Conservation (phyloP, 2,329 filamentous ascomycete species). For the Scedosporium apiospermum region DNA sequence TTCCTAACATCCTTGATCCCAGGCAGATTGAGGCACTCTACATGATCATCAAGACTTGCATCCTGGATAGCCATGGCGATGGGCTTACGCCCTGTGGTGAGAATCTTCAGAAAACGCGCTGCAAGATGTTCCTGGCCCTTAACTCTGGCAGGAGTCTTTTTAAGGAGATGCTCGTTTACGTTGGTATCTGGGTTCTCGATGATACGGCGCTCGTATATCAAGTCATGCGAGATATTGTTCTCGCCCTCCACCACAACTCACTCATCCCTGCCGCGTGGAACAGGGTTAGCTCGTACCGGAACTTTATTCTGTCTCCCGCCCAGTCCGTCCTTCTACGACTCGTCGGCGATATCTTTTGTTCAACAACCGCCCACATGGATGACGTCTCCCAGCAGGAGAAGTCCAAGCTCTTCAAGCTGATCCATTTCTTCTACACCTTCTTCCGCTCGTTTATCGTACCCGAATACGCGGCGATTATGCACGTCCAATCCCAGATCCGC, state of each 20-base stretch:
- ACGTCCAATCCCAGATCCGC: slow-evolving; percentile 83
- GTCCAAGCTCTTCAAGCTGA: slow-evolving; percentile 48
- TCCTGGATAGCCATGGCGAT: slow-evolving; percentile 65
- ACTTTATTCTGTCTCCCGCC: slow-evolving; percentile 80
- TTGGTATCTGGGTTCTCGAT: slow-evolving; percentile 91
- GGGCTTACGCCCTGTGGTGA: slow-evolving; percentile 57
- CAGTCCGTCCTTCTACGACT: slow-evolving; percentile 81
- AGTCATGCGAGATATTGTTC: slow-evolving; percentile 91
- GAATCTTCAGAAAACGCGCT: slow-evolving; percentile 83
- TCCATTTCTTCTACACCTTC: slow-evolving; percentile 87
- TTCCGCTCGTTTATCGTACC: slow-evolving; percentile 90
- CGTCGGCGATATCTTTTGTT: slow-evolving; percentile 8
- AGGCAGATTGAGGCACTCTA: slow-evolving; percentile 93
- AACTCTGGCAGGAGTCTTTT: slow-evolving; percentile 86
- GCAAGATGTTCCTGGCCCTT: slow-evolving; percentile 79
- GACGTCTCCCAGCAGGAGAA: slow-evolving; percentile 34
- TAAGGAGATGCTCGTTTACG: slow-evolving; percentile 87
- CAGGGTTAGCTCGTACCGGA: slow-evolving; percentile 82
- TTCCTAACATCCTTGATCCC: slow-evolving; percentile 86
- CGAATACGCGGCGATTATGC: slow-evolving; percentile 89
- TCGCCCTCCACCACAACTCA: slow-evolving; percentile 81
- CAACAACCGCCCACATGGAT: slow-evolving; percentile 8
- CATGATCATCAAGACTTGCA: slow-evolving; percentile 95
- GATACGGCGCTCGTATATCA: slow-evolving; percentile 94
- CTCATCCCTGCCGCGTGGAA: slow-evolving; percentile 89